phyloP scores from a whole-genome alignment of 2,329 filamentous ascomycete genomes.

The Ustilaginoidea virens region DNA sequence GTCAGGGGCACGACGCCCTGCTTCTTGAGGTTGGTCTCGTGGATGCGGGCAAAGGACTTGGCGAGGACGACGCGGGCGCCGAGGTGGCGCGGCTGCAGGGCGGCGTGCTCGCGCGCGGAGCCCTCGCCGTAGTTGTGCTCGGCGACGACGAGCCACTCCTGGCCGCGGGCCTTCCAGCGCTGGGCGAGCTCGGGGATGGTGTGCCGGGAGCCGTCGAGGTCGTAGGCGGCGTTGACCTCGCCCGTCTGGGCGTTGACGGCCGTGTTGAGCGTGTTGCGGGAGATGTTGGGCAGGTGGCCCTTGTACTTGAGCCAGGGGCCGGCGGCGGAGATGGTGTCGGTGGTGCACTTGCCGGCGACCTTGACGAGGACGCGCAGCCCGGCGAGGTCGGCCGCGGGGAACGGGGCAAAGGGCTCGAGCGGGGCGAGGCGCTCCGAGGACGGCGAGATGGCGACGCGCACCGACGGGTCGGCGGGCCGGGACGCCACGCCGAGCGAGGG shows the following conservation, averaged over 20 bases:
- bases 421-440: slow-evolving; percentile 82
- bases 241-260: slow-evolving; percentile 84
- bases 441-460: slow-evolving; percentile 65
- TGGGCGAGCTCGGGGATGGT: slow-evolving; percentile 80
- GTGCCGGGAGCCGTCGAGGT: slow-evolving; percentile 57
- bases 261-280: slow-evolving; percentile 91
- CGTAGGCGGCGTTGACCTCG: slow-evolving; percentile 86
- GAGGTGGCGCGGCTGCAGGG: slow-evolving; percentile 79
- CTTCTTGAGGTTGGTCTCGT: slow-evolving; percentile 94
- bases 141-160: slow-evolving; percentile 84
- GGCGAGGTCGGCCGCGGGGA: slow-evolving; percentile 60
- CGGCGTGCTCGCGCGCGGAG: slow-evolving; percentile 77
- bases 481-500: slow-evolving; percentile 57
- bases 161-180: slow-evolving; percentile 61
- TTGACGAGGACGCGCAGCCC: slow-evolving; percentile 84
- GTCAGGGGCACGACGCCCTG: slow-evolving; percentile 92
- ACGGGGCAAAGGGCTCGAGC: slow-evolving; percentile 77
- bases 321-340: slow-evolving; percentile 93
- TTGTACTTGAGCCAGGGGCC: slow-evolving; percentile 99
- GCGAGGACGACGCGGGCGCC: slow-evolving; percentile 70
- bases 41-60: slow-evolving; percentile 82
- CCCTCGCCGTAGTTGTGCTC: slow-evolving; percentile 97
- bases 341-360: slow-evolving; percentile 94
- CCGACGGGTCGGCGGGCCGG: slow-evolving; percentile 53
- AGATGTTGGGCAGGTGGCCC: slow-evolving; percentile 95